Evolutionary conservation across 2,329 filamentous ascomycete species (phyloP), one percentile per base, ranked within the genome.

Genomic region (Trichoderma cornu-damae): DNA sequence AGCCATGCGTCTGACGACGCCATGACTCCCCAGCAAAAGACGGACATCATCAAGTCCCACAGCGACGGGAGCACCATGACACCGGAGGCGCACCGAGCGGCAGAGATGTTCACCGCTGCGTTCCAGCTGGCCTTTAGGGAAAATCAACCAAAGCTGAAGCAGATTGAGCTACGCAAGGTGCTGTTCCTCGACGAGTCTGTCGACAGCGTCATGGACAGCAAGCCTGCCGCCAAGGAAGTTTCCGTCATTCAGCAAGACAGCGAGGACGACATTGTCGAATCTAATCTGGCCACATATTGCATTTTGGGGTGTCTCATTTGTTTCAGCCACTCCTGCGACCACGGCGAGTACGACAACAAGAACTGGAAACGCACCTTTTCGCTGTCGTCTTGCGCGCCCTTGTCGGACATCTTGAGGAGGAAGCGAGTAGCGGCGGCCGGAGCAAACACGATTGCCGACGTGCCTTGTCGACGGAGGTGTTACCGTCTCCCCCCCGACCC

Each of bases 271-370:
- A 60, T 73, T 55, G 73, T 77, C 11, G 78, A 81, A 62, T 73
- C 73, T 20, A 74, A 76, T 34, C 65, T 84, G 22, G 78, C 79
- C 48, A 83, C 79, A 1, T 82, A 83, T 63, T 76, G 76, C 30
- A 73, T 80, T 8, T 72, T 84, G 14, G 79, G 79, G 11, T 85
- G 82, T 62, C 68, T 82, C n/a, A 77, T 83, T 51, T 85, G 82
- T 68, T 80, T 77, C 63, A 79, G 79, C 50, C 78, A 84, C 65
- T 82, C 81, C 11, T 85, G 82, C 59, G 82, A 84, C 63, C 82
- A 85, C 61, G 82, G 81, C 44, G 81, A 83, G 54, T 83, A 82
- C 51, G 78, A 81, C 55, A 77, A 79, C 50, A 79, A 69, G 46
- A 76, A 76, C 44, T 66, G 80, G 59, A 79, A 82, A 63, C 75